These are phyloP conservation scores for Ceratocystis diversiconidia DNA, from an alignment of 2,329 filamentous ascomycete species.

Conservation along the genomic window DNA sequence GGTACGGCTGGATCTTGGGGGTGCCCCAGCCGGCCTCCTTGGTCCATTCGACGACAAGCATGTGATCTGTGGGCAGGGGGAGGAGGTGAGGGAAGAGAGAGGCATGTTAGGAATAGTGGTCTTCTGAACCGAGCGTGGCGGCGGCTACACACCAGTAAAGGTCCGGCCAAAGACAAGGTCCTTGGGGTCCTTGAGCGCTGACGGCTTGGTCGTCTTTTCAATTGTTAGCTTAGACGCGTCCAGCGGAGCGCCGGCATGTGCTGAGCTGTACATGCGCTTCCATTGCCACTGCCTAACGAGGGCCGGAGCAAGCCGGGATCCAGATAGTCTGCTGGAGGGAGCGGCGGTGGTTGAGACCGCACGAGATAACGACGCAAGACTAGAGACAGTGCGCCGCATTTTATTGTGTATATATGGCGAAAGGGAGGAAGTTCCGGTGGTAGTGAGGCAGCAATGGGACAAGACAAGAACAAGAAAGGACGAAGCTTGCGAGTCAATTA, in stretches of 20 bases:
- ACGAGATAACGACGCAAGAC: conserved; percentile 10
- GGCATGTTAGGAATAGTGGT: background rate
- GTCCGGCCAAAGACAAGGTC: conserved; percentile 79
- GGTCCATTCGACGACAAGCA: conserved; percentile 92
- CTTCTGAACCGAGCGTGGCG: background rate
- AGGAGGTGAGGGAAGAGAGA: background rate
- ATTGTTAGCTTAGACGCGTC: conserved; percentile 66
- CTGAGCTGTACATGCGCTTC: conserved; percentile 22
- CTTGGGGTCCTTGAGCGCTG: conserved; percentile 56
- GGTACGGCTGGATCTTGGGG: conserved; percentile 79
- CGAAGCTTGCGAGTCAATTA: background rate
- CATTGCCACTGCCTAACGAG: conserved; percentile 9
- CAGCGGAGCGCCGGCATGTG: conserved; percentile 45
- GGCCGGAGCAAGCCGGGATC: background rate
- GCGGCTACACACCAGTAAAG: conserved; percentile 58
- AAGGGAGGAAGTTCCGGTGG: background rate
- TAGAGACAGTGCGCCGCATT: conserved; percentile 17
- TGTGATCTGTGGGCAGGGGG: conserved; percentile 56
- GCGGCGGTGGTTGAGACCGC: conserved; percentile 4
- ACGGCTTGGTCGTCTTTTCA: conserved; percentile 61
- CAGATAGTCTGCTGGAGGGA: background rate
- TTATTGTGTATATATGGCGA: background rate
- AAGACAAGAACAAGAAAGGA: background rate
- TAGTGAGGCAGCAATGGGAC: background rate
- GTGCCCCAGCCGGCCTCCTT: conserved; percentile 67